phyloP scores from a whole-genome alignment of 23 red algal genomes.

The Gracilariopsis chorda region DNA sequence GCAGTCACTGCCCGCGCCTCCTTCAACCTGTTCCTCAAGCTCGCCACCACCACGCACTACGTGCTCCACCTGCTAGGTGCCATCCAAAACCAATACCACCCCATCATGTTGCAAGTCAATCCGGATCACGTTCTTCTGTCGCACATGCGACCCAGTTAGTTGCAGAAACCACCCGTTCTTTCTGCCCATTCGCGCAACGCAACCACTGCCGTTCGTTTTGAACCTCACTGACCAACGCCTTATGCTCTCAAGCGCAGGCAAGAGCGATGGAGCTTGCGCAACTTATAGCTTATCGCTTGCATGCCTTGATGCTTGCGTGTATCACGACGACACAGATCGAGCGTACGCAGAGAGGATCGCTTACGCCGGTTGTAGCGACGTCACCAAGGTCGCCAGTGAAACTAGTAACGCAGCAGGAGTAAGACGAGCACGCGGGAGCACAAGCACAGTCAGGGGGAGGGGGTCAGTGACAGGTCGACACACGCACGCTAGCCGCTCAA shows the following conservation, averaged over 20 bases:
- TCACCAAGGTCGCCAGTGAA: no score
- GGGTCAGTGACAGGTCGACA: no score
- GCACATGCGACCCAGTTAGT: neutral
- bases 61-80: neutral
- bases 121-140: neutral
- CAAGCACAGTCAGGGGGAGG: no score
- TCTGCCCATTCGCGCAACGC: neutral
- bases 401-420: no score
- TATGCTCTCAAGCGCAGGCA: neutral
- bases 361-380: no score
- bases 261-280: neutral
- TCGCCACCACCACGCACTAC: neutral
- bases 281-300: neutral
- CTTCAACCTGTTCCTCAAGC: neutral
- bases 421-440: no score
- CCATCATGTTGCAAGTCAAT: neutral
- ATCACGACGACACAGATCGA: no score
- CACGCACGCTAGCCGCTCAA: no score
- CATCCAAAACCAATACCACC: neutral
- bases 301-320: neutral
- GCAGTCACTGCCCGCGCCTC: neutral
- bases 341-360: no score
- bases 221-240: neutral
- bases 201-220: neutral
- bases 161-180: neutral